phyloP scores from a whole-genome alignment of 2,329 filamentous ascomycete species.

The Triangularia verruculosa region DNA sequence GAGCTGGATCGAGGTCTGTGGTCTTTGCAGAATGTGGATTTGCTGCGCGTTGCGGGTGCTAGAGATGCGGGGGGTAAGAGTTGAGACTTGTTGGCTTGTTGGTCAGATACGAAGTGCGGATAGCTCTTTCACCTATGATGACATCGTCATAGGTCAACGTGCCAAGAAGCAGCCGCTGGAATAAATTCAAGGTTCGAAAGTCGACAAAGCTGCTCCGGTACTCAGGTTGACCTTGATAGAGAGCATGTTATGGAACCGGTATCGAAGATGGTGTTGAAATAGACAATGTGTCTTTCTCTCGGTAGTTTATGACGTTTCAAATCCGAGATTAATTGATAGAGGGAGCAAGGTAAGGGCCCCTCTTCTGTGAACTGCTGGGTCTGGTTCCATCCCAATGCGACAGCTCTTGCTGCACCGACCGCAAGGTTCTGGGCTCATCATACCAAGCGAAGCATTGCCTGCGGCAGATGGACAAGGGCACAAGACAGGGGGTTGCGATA shows the following conservation, averaged over 20 bases:
- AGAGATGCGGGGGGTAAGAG: neutral
- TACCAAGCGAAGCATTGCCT: neutral
- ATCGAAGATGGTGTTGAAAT: neutral
- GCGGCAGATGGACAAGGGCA: neutral
- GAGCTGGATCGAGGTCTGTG: neutral
- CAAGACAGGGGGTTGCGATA: constrained; percentile 7
- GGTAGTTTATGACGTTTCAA: neutral
- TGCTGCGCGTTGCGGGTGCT: neutral
- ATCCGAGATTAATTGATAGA: neutral
- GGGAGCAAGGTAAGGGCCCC: neutral
- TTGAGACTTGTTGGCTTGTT: neutral
- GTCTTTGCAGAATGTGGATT: neutral
- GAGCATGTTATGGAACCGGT: neutral
- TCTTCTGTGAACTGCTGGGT: neutral
- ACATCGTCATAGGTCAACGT: constrained; percentile 14
- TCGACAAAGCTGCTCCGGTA: neutral
- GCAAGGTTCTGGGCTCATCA: neutral
- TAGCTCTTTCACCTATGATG: constrained; percentile 10
- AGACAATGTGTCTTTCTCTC: neutral
- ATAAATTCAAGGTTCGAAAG: neutral
- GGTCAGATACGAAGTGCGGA: neutral
- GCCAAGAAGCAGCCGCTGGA: neutral
- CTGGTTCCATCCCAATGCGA: constrained; percentile 3
- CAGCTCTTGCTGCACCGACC: neutral
- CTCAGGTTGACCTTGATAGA: neutral